Evolutionary conservation across 805 yeast species (phyloP), one percentile per base, ranked within the genome.

Genomic region (Wickerhamiella cacticola): DNA sequence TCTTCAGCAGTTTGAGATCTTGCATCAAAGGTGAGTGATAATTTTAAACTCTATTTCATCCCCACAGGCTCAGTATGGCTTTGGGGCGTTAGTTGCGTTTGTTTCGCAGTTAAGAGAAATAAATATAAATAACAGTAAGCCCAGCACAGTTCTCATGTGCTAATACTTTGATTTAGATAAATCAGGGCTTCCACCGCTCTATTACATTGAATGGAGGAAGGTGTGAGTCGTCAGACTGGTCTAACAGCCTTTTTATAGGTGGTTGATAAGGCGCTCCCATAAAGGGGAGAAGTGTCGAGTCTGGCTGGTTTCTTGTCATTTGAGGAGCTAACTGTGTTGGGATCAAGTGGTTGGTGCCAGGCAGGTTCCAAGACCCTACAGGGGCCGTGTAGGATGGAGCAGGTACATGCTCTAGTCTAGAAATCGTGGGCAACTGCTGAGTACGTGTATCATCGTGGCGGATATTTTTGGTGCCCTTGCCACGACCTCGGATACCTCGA

Each of bases 401-500:
- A 8, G 29, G 29, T 25, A 8, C 29, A 25, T 25, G 29, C 29
- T 25, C 12, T 9, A 12, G 8, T 26, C 29, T 26, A 12, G 29
- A 26, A 26, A 26, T 26, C 29, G 8, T 8, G 29, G 29, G 41
- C 7, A 18, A 18, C 7, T 21, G 25, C 24, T 7, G 24, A 15
- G 41, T 5, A 15, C 7, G 7, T 31, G 13, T 31, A 31, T 12
- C n/a, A 8, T 31, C 15, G 7, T 12, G 35, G n/a, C 35, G 35
- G 18, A 54, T 51, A 13, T 54, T 51, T 39, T 55, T 53, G 9
- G 59, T 60, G 23, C 68, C 69, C 57, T 77, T 83, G 4, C 96
- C 96, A 50, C 96, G 74, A 23, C 96, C 96, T 56, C 84, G 79
- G 52, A 88, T 88, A 16, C 96, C 96, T 58, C 85, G 77, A 60